phyloP scores from a whole-genome alignment of 257 asterid genomes.

The Mitragyna speciosa region DNA sequence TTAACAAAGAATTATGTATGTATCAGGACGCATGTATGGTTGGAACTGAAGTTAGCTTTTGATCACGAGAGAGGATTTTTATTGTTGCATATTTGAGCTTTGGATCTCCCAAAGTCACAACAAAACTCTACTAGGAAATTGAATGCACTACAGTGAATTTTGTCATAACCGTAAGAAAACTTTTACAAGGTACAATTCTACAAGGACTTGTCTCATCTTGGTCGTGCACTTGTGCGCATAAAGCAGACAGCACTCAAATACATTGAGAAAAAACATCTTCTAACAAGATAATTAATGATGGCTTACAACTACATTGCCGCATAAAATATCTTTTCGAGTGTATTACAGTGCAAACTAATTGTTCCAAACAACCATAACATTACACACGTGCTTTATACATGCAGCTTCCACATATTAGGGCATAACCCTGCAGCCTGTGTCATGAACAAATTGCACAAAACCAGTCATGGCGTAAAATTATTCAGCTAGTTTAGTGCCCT shows the following conservation, averaged over 20 bases:
- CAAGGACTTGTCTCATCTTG: too few relatives aligned
- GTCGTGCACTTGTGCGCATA: too few relatives aligned
- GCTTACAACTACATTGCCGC: background rate
- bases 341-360: background rate
- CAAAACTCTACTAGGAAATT: too few relatives aligned
- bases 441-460: background rate
- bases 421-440: background rate
- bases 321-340: background rate
- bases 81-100: too few relatives aligned
- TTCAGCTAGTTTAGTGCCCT: conserved; percentile 45
- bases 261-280: background rate
- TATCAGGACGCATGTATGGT: too few relatives aligned
- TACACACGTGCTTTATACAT: conserved; percentile 15
- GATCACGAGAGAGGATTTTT: too few relatives aligned
- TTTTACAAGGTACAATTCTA: too few relatives aligned
- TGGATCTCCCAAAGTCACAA: too few relatives aligned
- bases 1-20: too few relatives aligned
- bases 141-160: too few relatives aligned
- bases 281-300: background rate
- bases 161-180: too few relatives aligned
- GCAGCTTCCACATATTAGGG: background rate
- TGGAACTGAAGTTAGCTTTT: too few relatives aligned
- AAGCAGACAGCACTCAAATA: background rate
- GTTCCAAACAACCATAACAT: conserved; percentile 9
- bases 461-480: background rate